Evolutionary conservation across 169 alveolate genomes (phyloP), one percentile per base, ranked within the genome.

Genomic region (Cryptosporidium sp.): DNA sequence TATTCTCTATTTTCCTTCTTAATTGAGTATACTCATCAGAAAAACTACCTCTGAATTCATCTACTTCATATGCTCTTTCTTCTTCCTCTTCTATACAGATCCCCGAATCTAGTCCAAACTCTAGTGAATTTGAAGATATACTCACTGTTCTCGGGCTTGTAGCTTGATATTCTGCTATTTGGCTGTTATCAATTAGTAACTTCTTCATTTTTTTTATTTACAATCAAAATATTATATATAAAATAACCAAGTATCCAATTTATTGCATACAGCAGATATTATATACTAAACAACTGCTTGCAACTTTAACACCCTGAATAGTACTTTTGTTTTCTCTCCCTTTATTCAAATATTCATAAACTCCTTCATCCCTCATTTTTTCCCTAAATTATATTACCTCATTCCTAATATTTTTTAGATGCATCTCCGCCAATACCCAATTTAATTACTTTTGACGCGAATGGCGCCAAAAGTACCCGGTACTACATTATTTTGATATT

Each of bases 101-200:
- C 9, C 14, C 55, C 14, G 55, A 16, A 12, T 48, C 55, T 16
- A 48, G 8, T 48, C 69, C 41, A 61, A 61, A 10, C n/a, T 61
- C 69, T 23, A 61, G 14, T 18, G 85, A 71, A 23, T 29, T 39
- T 6, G 69, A 51, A 50, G 85, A 71, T 18, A 39, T 37, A 6
- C 50, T 52, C 12, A 65, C 37, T 10, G 85, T 71, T 29, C 70
- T 45, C 8, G 85, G 85, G 16, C 85, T 71, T 50, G 33, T 70
- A 18, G 69, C 45, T 48, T 23, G 12, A 71, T 71, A 14, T 48
- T 48, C 55, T 5, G 21, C 5, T 16, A 3, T 14, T 2, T 48
- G 55, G 6, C 7, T 3, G 21, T 18, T 48, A 2, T 48, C 7
- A 12, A 18, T 18, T 48, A 48, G 0, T 48, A 48, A 3, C 14